Conservation (phyloP, 495 filamentous ascomycete species). For the Penicillium flavigenum region DNA sequence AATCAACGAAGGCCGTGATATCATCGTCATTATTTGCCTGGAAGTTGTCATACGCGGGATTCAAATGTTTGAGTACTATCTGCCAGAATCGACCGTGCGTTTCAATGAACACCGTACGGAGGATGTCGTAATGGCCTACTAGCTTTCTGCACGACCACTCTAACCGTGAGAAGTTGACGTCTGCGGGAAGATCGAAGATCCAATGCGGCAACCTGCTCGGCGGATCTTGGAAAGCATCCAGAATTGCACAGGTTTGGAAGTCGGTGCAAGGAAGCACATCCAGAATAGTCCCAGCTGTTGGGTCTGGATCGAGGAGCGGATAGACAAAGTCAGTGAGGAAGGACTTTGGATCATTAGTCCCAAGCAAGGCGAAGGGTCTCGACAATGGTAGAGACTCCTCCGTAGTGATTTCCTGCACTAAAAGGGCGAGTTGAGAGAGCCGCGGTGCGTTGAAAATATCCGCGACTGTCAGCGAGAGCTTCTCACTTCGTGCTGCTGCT, state of each 20-base stretch:
- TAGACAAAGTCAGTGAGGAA: no score
- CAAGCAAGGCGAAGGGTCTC: no score
- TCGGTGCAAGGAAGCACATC: conserved; percentile 1
- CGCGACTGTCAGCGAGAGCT: no score
- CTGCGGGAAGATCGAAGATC: not conserved
- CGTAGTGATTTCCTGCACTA: no score
- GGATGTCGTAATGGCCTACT: not conserved
- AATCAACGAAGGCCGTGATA: not conserved
- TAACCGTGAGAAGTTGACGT: not conserved
- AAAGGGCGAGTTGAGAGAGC: no score
- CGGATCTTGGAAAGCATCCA: not conserved
- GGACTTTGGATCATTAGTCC: no score
- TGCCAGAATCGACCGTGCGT: no score
- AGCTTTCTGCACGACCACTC: not conserved
- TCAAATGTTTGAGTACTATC: no score
- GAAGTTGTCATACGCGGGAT: not conserved
- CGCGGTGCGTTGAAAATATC: no score
- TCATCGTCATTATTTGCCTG: not conserved
- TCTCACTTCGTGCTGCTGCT: not conserved
- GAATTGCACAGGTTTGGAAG: not conserved
- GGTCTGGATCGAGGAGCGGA: not conserved
- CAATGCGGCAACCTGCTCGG: not conserved
- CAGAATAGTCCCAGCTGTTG: not conserved
- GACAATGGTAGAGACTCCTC: no score
- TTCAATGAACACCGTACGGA: no score